Base-by-base conservation (phyloP, 2,329 filamentous ascomycete species). In the Cytospora piceae region DNA sequence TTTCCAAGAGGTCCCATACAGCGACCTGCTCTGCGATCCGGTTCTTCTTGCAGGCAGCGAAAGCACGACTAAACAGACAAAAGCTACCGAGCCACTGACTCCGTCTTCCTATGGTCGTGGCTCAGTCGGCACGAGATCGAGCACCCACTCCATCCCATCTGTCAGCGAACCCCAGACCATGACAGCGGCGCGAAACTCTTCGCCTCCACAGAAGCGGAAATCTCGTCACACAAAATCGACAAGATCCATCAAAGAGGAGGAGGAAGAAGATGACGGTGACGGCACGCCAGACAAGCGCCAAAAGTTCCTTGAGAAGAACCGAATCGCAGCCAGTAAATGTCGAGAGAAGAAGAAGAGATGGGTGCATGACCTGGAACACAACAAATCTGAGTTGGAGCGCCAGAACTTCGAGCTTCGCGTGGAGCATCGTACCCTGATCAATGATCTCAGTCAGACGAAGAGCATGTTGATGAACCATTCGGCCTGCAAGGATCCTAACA, bases 251-350 rank as follows among this genome's bases (percentile, higher is more conserved):
- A 57, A 63, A 71, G 31, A 76, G 65, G 58, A 68, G 67, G 7
- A 71, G 66, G 34, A 69, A 65, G 59, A 66, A 61, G 56, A 69
- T 73, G 54, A 66, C 70, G 60, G 67, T 70, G 61, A 63, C 42
- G 54, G 37, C n/a, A 37, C 61, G 31, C 51, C 61, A 34, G 61
- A 63, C 14, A 63, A 63, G 37, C 53, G 85, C 32, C 81, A 79
- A 67, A 83, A 82, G 68, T 88, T 87, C 70, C 81, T 92, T 0
- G 87, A 91, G 75, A 85, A 90, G 67, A 93, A 93, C 74, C 83
- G 90, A 12, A 78, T 90, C 2, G 90, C 90, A 0, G 90, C 90
- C 1, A 90, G 87, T 74, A 92, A 92, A 73, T 93, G 90, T 72
- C 85, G 90, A 4, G 85, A 89, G 72, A 91, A 91, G 76, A 85